Conservation (phyloP, 768 basidiomycete genomes). For the Boletus patriciae region DNA sequence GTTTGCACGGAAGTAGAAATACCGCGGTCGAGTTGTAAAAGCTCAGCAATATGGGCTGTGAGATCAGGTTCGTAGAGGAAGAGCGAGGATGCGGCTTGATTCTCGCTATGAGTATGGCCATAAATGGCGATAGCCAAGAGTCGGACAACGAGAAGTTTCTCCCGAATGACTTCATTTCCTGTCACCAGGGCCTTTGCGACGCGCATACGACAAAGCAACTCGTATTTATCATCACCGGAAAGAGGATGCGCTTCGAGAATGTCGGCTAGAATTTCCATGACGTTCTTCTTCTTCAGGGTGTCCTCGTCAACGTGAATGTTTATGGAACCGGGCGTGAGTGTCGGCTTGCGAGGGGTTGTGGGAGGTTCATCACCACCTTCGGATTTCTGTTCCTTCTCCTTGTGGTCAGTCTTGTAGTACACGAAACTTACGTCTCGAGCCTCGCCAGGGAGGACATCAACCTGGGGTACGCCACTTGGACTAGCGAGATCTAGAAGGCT, state of each 20-base stretch:
- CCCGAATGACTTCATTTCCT: constrained; percentile 60
- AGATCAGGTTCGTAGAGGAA: constrained; percentile 96
- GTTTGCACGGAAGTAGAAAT: constrained; percentile 75
- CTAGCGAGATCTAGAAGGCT: constrained; percentile 73
- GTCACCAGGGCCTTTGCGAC: constrained; percentile 67
- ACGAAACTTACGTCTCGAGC: constrained; percentile 78
- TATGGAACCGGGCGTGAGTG: constrained; percentile 48
- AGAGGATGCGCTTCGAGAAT: constrained; percentile 64
- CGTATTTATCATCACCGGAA: constrained; percentile 82
- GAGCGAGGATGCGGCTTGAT: constrained; percentile 72
- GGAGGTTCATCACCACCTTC: constrained; percentile 47
- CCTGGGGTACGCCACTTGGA: constrained; percentile 47
- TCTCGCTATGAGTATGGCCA: constrained; percentile 82
- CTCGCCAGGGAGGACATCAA: constrained; percentile 66
- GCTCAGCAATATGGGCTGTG: constrained; percentile 82
- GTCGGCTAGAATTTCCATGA: constrained; percentile 79
- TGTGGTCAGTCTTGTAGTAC: constrained; percentile 68
- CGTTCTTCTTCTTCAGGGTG: constrained; percentile 56
- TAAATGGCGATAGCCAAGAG: constrained; percentile 90
- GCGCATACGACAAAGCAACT: constrained; percentile 84
- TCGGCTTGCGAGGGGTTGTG: constrained; percentile 50
- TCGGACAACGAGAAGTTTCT: constrained; percentile 78
- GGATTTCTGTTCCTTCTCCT: constrained; percentile 46
- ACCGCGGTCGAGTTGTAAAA: constrained; percentile 76
- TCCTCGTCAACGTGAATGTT: constrained; percentile 63